phyloP scores from a whole-genome alignment of 257 asterid genomes.

The Jacaranda copaia region DNA sequence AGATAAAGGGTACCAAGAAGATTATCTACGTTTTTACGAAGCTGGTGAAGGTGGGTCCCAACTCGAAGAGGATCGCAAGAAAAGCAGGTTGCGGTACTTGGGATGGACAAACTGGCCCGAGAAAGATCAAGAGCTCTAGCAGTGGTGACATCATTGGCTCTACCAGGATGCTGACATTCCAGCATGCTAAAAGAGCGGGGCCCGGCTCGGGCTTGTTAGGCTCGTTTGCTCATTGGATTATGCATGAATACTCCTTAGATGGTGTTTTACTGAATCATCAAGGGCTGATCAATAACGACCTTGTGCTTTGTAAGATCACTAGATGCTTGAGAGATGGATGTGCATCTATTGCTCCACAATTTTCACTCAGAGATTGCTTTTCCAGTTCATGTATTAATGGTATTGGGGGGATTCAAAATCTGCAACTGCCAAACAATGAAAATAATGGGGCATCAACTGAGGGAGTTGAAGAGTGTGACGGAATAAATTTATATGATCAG shows the following conservation, averaged over 20 bases:
- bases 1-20: neutral
- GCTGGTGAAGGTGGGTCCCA: neutral
- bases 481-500: no score
- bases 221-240: neutral
- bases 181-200: neutral
- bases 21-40: neutral
- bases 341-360: no score
- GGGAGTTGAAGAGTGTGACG: no score
- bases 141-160: neutral
- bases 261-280: neutral
- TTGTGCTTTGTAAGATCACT: slow-evolving; percentile 6
- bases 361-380: no score
- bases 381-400: no score
- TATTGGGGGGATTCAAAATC: no score
- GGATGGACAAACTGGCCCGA: slow-evolving; percentile 16
- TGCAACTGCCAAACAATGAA: no score
- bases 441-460: no score
- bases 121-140: neutral
- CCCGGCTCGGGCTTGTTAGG: no score
- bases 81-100: slow-evolving; percentile 12
- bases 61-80: neutral
- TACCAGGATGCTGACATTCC: neutral
- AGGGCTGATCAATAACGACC: neutral
- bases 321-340: no score
- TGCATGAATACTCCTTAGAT: neutral